Conservation (phyloP, 495 filamentous ascomycete species). For the Aspergillus saccharolyticus region DNA sequence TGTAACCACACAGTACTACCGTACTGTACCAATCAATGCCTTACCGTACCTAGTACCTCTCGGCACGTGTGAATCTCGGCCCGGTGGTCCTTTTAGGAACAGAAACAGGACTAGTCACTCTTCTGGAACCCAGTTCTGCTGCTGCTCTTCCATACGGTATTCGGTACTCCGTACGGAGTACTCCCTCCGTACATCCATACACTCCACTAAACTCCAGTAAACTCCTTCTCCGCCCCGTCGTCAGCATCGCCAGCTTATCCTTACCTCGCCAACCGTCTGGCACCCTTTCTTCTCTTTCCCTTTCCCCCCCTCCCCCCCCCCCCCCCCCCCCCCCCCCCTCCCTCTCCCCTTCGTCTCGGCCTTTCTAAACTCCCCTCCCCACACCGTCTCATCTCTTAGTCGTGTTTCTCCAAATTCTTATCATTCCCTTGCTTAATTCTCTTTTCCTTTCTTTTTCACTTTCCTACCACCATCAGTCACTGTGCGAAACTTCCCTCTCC, state of each 20-base stretch:
- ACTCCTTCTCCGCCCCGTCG: constrained; percentile 1
- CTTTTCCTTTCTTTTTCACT: background rate
- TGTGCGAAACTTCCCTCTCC: background rate
- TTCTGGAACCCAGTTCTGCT: background rate
- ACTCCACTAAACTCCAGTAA: background rate
- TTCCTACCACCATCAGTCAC: constrained; percentile 1
- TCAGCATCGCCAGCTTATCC: constrained; percentile 2
- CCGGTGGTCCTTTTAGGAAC: background rate
- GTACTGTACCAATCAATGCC: background rate
- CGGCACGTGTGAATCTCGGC: background rate
- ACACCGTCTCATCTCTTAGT: background rate
- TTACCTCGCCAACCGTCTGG: background rate
- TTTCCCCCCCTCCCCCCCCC: background rate
- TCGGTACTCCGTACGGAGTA: background rate
- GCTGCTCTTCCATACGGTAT: background rate
- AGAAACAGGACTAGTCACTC: background rate
- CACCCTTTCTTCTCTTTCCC: too few species aligned
- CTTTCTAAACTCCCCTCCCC: background rate
- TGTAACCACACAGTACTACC: background rate
- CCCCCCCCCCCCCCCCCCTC: too few species aligned
- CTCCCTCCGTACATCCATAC: background rate
- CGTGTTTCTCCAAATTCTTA: constrained; percentile 4
- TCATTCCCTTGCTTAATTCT: background rate
- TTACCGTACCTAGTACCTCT: background rate
- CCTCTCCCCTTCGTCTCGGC: background rate